Conservation (phyloP, 1,284 basidiomycete species). For the Rhodofomes roseus region DNA sequence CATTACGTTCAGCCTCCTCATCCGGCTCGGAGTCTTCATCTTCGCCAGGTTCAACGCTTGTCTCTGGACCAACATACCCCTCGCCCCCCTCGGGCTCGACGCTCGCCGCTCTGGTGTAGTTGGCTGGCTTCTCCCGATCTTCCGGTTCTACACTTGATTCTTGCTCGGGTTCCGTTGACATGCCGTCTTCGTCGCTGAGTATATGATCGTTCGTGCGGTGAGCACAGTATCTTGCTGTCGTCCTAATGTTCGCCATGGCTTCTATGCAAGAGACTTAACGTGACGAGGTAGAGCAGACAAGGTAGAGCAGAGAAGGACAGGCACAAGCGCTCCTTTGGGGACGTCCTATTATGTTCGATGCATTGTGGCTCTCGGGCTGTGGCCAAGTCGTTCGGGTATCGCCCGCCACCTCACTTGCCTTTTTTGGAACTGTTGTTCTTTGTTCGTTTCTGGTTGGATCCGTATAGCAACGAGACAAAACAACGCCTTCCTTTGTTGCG, state of each 20-base stretch:
- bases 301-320: background rate
- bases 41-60: background rate
- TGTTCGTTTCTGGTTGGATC: background rate
- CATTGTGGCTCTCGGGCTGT: conserved; percentile 1
- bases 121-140: background rate
- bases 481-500: too few relatives aligned
- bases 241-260: background rate
- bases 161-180: background rate
- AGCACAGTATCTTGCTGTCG: background rate
- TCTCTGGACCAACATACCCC: too few relatives aligned
- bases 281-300: background rate
- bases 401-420: background rate
- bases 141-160: background rate
- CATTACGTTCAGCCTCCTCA: background rate
- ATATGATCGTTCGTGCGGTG: background rate
- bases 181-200: background rate
- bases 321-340: background rate
- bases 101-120: too few relatives aligned
- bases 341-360: background rate
- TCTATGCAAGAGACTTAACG: background rate
- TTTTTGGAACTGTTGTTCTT: background rate
- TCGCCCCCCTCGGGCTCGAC: too few relatives aligned
- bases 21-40: background rate
- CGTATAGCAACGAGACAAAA: background rate
- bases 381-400: background rate